phyloP scores from a whole-genome alignment of 202 grass and related monocot species.

The Zizania palustris region DNA sequence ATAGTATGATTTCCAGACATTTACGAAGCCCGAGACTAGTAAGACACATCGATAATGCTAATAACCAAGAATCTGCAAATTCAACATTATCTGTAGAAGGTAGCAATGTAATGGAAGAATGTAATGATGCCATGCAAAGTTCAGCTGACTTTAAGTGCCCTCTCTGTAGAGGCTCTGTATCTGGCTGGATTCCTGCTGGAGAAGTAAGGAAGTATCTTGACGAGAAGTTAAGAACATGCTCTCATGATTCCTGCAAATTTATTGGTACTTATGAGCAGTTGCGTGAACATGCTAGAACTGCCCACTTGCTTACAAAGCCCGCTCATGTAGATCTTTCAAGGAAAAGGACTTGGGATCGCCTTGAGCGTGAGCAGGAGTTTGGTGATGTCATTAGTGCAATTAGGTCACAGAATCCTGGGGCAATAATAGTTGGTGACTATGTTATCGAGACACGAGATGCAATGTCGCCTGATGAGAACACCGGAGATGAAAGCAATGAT shows the following conservation, averaged over 20 bases:
- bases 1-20: slow-evolving; percentile 58
- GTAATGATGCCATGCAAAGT: slow-evolving; percentile 48
- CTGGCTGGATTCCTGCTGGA: slow-evolving; percentile 74
- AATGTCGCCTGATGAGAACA: slow-evolving; percentile 44
- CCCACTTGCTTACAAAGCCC: slow-evolving; percentile 63
- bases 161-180: slow-evolving; percentile 81
- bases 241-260: slow-evolving; percentile 72
- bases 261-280: slow-evolving; percentile 79
- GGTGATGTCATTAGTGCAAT: slow-evolving; percentile 87
- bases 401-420: slow-evolving; percentile 81
- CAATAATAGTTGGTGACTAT: slow-evolving; percentile 89
- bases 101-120: slow-evolving; percentile 46
- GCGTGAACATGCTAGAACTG: slow-evolving; percentile 72
- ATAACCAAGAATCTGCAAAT: slow-evolving; percentile 51
- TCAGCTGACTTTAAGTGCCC: slow-evolving; percentile 70
- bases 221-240: slow-evolving; percentile 68
- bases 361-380: slow-evolving; percentile 79
- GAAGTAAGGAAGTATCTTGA: slow-evolving; percentile 81
- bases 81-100: slow-evolving; percentile 43
- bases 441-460: slow-evolving; percentile 73
- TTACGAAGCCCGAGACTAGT: slow-evolving; percentile 43
- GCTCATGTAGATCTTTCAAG: slow-evolving; percentile 66
- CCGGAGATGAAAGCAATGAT: slow-evolving; percentile 49
- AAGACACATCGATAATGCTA: slow-evolving; percentile 47
- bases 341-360: slow-evolving; percentile 73